Conservation (phyloP, 1,139 yeast genomes). For the Tardiomyces depauwii region DNA sequence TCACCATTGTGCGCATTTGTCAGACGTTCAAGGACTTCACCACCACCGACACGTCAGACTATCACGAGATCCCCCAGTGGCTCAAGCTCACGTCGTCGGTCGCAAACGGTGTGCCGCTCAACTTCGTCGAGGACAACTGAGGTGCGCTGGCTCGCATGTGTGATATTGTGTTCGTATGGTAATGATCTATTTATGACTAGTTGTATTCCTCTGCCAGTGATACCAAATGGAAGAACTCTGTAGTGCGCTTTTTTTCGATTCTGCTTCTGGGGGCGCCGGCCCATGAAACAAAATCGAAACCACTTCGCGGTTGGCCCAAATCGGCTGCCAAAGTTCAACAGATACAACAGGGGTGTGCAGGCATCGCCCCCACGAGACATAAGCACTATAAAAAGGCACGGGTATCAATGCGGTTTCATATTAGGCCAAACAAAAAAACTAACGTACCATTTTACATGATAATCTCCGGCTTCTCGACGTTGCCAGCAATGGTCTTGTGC, state of each 20-base stretch:
- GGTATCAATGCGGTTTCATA: neutral
- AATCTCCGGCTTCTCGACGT: conserved; percentile 95
- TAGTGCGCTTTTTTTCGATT: no score
- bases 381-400: neutral
- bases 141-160: no score
- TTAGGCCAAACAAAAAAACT: neutral
- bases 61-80: neutral
- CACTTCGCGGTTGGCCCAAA: no score
- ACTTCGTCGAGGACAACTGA: neutral
- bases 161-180: no score
- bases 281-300: no score
- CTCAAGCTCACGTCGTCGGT: neutral
- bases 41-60: neutral
- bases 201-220: no score
- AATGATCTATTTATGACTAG: no score
- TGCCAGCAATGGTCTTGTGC: conserved; percentile 91
- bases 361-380: neutral
- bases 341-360: no score
- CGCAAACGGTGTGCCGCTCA: neutral
- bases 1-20: conserved; percentile 34
- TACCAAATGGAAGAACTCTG: no score
- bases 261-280: no score
- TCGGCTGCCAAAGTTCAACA: no score
- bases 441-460: conserved; percentile 52
- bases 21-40: conserved; percentile 22